Percentiles rank a stretch among this genome's conserved stretches.
Conservation (phyloP, 352 stramenopile genomes). For the Phytophthora aleatoria region DNA sequence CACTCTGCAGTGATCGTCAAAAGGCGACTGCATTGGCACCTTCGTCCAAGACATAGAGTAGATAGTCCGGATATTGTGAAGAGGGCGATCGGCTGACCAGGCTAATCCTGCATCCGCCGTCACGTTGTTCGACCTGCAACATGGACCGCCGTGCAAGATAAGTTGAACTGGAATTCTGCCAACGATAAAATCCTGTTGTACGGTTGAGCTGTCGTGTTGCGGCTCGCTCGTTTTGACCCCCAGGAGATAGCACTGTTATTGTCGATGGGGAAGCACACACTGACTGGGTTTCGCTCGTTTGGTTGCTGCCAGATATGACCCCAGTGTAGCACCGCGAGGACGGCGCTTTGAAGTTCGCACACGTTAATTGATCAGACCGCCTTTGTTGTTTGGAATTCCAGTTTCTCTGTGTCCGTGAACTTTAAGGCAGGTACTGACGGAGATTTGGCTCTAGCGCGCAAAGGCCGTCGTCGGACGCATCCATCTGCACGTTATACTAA, state of each 20-base stretch:
- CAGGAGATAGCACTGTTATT: background rate
- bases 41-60: background rate
- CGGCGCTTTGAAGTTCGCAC: background rate
- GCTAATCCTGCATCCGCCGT: background rate
- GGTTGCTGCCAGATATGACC: background rate
- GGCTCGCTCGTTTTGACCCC: background rate
- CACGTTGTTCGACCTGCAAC: background rate
- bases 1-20: conserved; percentile 22
- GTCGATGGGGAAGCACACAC: background rate
- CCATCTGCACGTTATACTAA: background rate
- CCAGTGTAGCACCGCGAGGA: background rate
- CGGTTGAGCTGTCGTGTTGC: background rate
- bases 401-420: background rate
- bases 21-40: conserved; percentile 5
- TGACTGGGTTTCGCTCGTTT: background rate
- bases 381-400: background rate
- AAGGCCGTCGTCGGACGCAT: background rate
- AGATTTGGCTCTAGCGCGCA: background rate
- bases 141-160: background rate
- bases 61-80: background rate
- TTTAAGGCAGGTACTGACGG: background rate
- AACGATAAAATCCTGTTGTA: background rate
- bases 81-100: background rate
- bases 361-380: background rate
- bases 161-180: background rate